Evolutionary conservation across 305 asterid species (phyloP).

Genomic region (Solanum hybrid): DNA sequence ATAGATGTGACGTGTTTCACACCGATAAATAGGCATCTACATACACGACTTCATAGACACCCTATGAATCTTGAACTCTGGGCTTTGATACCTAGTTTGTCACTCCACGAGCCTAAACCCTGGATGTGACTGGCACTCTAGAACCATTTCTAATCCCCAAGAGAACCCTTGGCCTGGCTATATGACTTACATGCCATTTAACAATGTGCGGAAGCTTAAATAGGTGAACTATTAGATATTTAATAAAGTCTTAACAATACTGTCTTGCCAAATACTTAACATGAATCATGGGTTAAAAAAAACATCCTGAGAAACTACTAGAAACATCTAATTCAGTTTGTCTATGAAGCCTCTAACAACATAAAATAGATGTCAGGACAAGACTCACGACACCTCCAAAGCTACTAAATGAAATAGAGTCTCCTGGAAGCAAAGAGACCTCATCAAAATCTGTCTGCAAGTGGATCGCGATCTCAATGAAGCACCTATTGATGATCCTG

Average conservation of each 20-base stretch:
- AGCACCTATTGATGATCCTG: not conserved
- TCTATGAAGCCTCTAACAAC: not conserved
- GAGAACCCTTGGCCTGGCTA: not conserved
- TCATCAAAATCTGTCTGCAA: not conserved
- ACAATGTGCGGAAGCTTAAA: not conserved
- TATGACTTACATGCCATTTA: not conserved
- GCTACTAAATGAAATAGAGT: not conserved
- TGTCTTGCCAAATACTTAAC: not conserved
- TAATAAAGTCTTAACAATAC: not conserved
- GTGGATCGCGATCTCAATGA: not conserved
- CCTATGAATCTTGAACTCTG: not conserved
- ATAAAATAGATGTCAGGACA: not conserved
- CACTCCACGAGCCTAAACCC: not conserved
- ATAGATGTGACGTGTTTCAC: not conserved
- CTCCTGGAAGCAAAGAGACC: not conserved
- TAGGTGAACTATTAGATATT: not conserved
- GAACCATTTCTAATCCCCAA: not conserved
- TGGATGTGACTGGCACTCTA: not conserved
- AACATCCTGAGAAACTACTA: not conserved
- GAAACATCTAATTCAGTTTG: not conserved
- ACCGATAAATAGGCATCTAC: not conserved
- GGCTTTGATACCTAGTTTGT: not conserved
- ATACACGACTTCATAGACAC: not conserved
- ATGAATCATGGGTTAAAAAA: not conserved
- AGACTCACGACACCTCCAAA: not conserved